A percentile compares a stretch with the other conserved stretches of the same genome.
These are phyloP conservation scores for Leishmania amazonensis DNA, from an alignment of 208 protist species.

Conservation along the genomic window DNA sequence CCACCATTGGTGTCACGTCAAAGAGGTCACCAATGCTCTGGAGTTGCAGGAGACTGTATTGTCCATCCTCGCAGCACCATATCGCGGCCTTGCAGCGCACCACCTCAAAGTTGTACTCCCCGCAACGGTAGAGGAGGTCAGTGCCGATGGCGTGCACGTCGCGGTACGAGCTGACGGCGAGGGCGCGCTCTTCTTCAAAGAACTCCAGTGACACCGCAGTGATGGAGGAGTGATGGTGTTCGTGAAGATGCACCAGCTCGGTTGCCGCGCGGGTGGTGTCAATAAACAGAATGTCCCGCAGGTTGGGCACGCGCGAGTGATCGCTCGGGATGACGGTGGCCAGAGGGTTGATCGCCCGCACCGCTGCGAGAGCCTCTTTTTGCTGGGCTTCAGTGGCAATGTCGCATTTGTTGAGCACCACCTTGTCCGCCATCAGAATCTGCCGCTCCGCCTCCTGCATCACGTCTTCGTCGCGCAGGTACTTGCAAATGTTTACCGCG, in stretches of 20 bases:
- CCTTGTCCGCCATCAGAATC: conserved; percentile 93
- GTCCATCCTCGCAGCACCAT: conserved; percentile 52
- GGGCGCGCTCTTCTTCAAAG: conserved; percentile 33
- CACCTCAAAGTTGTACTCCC: conserved; percentile 77
- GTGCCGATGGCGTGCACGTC: conserved; percentile 78
- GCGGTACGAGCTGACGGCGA: conserved; percentile 43
- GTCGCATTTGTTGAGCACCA: conserved; percentile 97
- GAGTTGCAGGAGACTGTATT: conserved; percentile 73
- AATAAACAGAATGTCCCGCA: conserved; percentile 77
- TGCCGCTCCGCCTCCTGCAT: conserved; percentile 81
- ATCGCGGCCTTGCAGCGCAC: conserved; percentile 91
- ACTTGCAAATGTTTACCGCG: conserved; percentile 82
- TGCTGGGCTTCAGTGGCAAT: conserved; percentile 68
- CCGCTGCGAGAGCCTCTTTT: conserved; percentile 32
- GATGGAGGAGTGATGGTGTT: conserved; percentile 52
- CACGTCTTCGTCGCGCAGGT: conserved; percentile 72
- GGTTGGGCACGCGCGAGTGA: conserved; percentile 60
- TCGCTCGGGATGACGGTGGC: conserved; percentile 56
- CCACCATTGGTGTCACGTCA: conserved; percentile 82
- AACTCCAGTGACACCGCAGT: conserved; percentile 80
- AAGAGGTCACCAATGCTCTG: conserved; percentile 89
- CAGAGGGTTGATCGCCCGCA: conserved; percentile 73
- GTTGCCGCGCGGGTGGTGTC: conserved; percentile 65
- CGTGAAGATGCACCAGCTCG: conserved; percentile 68
- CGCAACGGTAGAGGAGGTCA: conserved; percentile 71